These are phyloP conservation scores for Roridomyces roridus DNA, from an alignment of 768 basidiomycete species.

Conservation along the genomic window DNA sequence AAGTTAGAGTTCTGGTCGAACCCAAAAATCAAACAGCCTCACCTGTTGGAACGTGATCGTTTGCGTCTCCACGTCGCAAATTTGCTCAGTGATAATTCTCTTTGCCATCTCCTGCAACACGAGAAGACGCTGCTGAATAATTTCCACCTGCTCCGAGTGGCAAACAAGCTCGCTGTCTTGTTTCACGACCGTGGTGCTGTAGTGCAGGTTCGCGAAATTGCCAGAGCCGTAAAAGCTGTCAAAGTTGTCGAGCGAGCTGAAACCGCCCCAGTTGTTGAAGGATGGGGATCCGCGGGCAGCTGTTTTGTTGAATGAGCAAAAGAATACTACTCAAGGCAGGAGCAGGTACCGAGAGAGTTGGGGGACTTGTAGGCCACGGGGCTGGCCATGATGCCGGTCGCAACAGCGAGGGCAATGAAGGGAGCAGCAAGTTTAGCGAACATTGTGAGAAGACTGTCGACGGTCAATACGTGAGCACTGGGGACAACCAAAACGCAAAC, in stretches of 20 bases:
- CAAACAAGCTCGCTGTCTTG: constrained; percentile 33
- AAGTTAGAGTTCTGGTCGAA: constrained; percentile 32
- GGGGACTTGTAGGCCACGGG: constrained; percentile 4
- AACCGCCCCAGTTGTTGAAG: constrained; percentile 44
- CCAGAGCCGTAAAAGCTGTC: constrained; percentile 45
- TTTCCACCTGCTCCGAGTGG: constrained; percentile 33
- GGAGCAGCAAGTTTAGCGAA: constrained; percentile 16
- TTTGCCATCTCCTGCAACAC: constrained; percentile 44
- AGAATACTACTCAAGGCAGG: background rate
- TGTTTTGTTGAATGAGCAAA: background rate
- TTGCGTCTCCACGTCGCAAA: constrained; percentile 46
- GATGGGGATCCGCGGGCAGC: constrained; percentile 25
- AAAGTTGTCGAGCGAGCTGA: constrained; percentile 37
- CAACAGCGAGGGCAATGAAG: constrained; percentile 9
- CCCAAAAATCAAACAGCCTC: constrained; percentile 11
- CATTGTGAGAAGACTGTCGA: no score
- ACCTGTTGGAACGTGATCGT: constrained; percentile 41
- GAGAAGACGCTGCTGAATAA: constrained; percentile 41
- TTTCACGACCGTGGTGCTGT: constrained; percentile 33
- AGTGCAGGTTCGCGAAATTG: constrained; percentile 38
- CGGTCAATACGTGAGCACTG: no score
- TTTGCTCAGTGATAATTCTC: constrained; percentile 36
- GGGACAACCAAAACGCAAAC: no score
- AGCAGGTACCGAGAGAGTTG: background rate
- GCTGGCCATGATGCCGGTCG: constrained; percentile 7